phyloP scores from a whole-genome alignment of 371 early-diverging fungal genomes.

The Mucor plumbeus region DNA sequence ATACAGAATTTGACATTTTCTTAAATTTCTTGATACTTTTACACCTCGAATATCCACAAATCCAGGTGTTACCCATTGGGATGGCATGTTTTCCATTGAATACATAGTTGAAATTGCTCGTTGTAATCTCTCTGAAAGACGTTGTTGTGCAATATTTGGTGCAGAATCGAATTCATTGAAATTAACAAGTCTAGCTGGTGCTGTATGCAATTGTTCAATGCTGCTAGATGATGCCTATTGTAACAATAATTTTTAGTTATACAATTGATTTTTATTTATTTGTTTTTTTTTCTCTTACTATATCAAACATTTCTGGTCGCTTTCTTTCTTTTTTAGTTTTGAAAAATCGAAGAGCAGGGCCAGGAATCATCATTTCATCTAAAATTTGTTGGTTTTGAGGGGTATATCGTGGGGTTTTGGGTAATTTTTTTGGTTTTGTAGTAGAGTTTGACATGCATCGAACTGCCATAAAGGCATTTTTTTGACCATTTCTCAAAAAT shows the following conservation, averaged over 20 bases:
- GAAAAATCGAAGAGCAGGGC: slow-evolving; percentile 38
- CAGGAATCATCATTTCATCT: slow-evolving; percentile 48
- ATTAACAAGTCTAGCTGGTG: slow-evolving; percentile 34
- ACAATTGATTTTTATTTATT: too few relatives aligned
- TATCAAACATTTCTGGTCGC: neutral
- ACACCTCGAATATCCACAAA: slow-evolving; percentile 30
- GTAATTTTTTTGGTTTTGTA: neutral
- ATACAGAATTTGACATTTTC: slow-evolving; percentile 43
- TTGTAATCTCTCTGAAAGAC: slow-evolving; percentile 40
- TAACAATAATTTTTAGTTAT: neutral
- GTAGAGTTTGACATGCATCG: neutral
- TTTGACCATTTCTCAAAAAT: slow-evolving; percentile 1
- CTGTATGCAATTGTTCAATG: slow-evolving; percentile 25
- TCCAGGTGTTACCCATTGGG: slow-evolving; percentile 30
- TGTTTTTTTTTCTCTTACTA: too few relatives aligned
- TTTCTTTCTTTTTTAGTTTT: slow-evolving; percentile 27
- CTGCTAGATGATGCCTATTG: neutral
- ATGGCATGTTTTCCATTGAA: slow-evolving; percentile 39
- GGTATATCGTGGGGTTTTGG: slow-evolving; percentile 19
- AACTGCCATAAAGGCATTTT: neutral
- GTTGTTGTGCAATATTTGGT: slow-evolving; percentile 41
- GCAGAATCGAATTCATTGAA: slow-evolving; percentile 37
- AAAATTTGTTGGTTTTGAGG: slow-evolving; percentile 22
- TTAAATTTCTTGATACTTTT: slow-evolving; percentile 43
- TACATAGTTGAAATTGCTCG: slow-evolving; percentile 42